A percentile compares a stretch with the other conserved stretches of the same genome.
Evolutionary conservation across 208 protist species (phyloP).

Genomic region (Giardia muris): DNA sequence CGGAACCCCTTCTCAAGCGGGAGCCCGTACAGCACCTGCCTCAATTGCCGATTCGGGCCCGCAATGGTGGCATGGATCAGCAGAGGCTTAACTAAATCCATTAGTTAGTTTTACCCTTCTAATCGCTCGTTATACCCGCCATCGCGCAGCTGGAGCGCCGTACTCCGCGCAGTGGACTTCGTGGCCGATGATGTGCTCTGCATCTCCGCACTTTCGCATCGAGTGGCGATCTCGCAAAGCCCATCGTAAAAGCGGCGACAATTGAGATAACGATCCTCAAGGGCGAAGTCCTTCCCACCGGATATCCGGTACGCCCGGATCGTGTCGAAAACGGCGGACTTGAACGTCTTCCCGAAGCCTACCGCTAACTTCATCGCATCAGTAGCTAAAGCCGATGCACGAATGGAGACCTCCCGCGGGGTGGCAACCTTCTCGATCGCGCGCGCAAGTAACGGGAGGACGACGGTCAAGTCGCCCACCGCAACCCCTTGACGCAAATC

Average conservation of each 20-base stretch:
- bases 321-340: not conserved
- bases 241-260: not conserved
- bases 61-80: too few relatives aligned
- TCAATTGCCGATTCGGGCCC: too few relatives aligned
- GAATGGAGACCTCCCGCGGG: not conserved
- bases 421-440: not conserved
- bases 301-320: not conserved
- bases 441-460: not conserved
- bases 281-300: not conserved
- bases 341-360: not conserved
- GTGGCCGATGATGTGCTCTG: not conserved
- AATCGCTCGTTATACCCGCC: not conserved
- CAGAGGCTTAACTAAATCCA: too few relatives aligned
- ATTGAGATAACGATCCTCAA: not conserved
- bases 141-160: not conserved
- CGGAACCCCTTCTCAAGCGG: too few relatives aligned
- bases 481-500: not conserved
- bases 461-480: not conserved
- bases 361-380: not conserved
- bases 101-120: too few relatives aligned
- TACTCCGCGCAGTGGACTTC: not conserved
- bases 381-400: not conserved
- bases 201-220: not conserved
- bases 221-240: not conserved
- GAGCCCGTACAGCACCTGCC: too few relatives aligned